phyloP scores from a whole-genome alignment of 1,284 basidiomycete genomes.

The Naganishia albida region DNA sequence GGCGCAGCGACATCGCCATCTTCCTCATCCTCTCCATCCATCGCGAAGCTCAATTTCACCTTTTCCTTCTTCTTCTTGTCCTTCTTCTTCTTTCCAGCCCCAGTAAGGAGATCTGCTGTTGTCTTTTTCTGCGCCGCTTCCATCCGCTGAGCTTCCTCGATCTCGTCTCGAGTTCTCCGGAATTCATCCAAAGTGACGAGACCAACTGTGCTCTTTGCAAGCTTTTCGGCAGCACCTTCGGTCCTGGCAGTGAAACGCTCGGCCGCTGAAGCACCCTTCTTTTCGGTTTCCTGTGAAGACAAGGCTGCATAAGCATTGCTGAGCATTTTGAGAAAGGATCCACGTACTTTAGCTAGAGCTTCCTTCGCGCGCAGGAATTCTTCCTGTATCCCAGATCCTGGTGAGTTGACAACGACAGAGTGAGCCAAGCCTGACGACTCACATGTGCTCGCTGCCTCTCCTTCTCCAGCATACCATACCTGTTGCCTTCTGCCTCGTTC shows the following conservation, averaged over 20 bases:
- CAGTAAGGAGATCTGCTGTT: constrained; percentile 26
- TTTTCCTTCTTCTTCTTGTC: constrained; percentile 85
- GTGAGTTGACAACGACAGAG: background rate
- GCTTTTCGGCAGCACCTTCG: constrained; percentile 89
- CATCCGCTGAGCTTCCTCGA: constrained; percentile 88
- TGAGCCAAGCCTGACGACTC: background rate
- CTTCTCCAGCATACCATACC: constrained; percentile 34
- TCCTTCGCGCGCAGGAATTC: constrained; percentile 33
- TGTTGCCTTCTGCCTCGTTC: constrained; percentile 32
- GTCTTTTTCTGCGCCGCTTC: constrained; percentile 67
- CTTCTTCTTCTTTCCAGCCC: constrained; percentile 29
- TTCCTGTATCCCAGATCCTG: background rate
- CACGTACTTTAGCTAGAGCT: constrained; percentile 27
- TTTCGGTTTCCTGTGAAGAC: constrained; percentile 28
- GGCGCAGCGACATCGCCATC: constrained; percentile 37
- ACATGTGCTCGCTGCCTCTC: constrained; percentile 30
- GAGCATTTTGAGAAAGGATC: background rate
- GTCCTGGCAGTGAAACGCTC: constrained; percentile 91
- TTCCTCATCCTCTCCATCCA: constrained; percentile 68
- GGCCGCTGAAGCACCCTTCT: constrained; percentile 24
- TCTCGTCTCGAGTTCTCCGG: constrained; percentile 77
- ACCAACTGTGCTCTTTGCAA: constrained; percentile 92
- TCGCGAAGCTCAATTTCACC: constrained; percentile 82
- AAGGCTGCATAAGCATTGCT: background rate
- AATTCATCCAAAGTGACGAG: constrained; percentile 92